Evolutionary conservation across 2,329 filamentous ascomycete genomes (phyloP).

Genomic region (Ascochyta viciae-villosae): DNA sequence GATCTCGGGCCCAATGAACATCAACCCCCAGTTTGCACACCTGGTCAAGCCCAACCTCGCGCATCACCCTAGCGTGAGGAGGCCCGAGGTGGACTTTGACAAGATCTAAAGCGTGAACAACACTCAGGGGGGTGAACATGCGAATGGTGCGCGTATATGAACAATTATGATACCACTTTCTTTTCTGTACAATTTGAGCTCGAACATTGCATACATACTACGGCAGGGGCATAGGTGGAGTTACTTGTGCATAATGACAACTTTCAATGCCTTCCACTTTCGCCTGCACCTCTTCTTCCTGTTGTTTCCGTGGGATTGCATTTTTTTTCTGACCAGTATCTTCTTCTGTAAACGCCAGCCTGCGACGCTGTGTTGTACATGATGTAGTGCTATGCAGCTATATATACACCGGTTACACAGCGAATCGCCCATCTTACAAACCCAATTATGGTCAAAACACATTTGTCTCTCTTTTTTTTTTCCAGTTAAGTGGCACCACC

Average conservation of each 20-base stretch:
- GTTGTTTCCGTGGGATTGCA: not conserved
- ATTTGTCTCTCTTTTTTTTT: too few relatives aligned
- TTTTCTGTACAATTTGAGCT: conserved; percentile 12
- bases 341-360: not conserved
- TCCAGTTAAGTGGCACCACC: too few relatives aligned
- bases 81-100: conserved; percentile 39
- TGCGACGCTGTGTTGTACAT: conserved; percentile 8
- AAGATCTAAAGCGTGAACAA: conserved; percentile 28
- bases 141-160: conserved; percentile 13
- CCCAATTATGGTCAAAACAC: too few relatives aligned
- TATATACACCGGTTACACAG: conserved; percentile 26
- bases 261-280: not conserved
- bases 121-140: not conserved
- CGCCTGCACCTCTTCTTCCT: not conserved
- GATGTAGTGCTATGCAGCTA: conserved; percentile 20
- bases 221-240: not conserved
- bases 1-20: conserved; percentile 64
- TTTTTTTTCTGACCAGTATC: not conserved
- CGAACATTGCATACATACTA: not conserved
- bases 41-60: conserved; percentile 64
- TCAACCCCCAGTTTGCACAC: conserved; percentile 61
- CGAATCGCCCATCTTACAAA: not conserved
- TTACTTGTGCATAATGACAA: conserved; percentile 15
- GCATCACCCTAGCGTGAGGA: conserved; percentile 57
- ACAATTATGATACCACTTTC: conserved; percentile 45